Conservation (phyloP, 164 flowering plant species). For the Kingdonia uniflora region DNA sequence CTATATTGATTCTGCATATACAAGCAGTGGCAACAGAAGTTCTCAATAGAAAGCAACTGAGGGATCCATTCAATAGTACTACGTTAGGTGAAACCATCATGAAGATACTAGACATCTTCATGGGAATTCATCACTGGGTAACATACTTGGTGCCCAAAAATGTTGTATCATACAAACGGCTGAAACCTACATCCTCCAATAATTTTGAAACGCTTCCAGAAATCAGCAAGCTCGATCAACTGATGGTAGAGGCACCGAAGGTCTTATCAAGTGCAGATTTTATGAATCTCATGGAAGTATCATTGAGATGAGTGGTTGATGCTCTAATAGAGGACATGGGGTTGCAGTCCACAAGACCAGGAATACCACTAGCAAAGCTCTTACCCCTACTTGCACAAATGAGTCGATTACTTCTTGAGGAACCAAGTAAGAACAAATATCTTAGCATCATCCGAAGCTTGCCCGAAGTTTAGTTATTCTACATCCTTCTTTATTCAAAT, state of each 20-base stretch:
- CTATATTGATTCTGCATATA: constrained; percentile 38
- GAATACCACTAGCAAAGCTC: constrained; percentile 63
- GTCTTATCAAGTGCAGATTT: constrained; percentile 83
- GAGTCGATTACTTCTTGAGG: constrained; percentile 41
- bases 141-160: constrained; percentile 61
- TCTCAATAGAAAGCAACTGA: constrained; percentile 74
- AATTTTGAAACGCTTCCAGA: constrained; percentile 20
- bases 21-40: constrained; percentile 61
- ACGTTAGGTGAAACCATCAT: constrained; percentile 52
- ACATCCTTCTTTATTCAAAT: constrained; percentile 67
- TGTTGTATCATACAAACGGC: constrained; percentile 15
- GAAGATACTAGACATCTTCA: constrained; percentile 59
- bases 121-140: constrained; percentile 64
- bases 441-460: constrained; percentile 35
- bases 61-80: constrained; percentile 40
- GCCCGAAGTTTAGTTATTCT: constrained; percentile 74
- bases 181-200: constrained; percentile 18
- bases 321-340: constrained; percentile 42
- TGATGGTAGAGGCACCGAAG: constrained; percentile 62
- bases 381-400: constrained; percentile 52
- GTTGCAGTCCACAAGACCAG: constrained; percentile 27
- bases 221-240: constrained; percentile 48
- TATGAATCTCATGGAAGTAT: constrained; percentile 38
- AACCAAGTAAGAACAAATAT: constrained; percentile 44
- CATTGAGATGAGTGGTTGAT: constrained; percentile 42